Evolutionary conservation across 1,139 yeast genomes (phyloP), one percentile per base, ranked within the genome.

Genomic region (Pichia cactophila): DNA sequence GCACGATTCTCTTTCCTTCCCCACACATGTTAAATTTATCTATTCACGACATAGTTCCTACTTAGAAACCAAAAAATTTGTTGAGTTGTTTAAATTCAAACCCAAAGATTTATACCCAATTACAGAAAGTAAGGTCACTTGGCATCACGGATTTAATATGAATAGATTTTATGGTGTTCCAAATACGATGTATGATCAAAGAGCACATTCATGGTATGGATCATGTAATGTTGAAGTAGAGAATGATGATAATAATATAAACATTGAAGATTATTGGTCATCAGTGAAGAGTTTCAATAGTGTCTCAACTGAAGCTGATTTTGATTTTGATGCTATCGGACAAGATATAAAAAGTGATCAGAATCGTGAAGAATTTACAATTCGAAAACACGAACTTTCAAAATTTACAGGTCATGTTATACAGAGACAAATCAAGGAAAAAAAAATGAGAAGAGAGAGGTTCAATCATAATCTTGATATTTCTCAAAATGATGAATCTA

Each of bases 31-130:
- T 1, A 45, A 44, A 35, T 53, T 50, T 37, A 43, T 56, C 6
- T 51, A 49, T 45, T 52, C 54, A 3, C 47, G 58, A 28, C 60
- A 58, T 33, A 56, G 59, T 29, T 51, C 57, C 2, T 56, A 49
- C 16, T 33, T 26, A 7, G 61, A 57, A 33, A 54, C 58, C 1
- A 41, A 41, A 6, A 29, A 44, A 1, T 55, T 57, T 42, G 35
- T 56, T 7, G 33, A 46, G 5, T n/a, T 51, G 14, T 56, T 58
- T 40, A 41, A 46, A 16, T 7, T 40, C 5, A 48, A 48, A 28
- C 44, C 53, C 2, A n/a, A 41, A 4, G 55, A 58, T 37, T 44
- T 57, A 20, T 57, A 56, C 46, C 56, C 58, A 8, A 43, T 54
- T 29, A 54, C 56, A 2, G 54, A 54, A 26, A 48, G 55, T 2